Conservation (phyloP, 352 stramenopile genomes). For the Globisporangium nagaii region DNA sequence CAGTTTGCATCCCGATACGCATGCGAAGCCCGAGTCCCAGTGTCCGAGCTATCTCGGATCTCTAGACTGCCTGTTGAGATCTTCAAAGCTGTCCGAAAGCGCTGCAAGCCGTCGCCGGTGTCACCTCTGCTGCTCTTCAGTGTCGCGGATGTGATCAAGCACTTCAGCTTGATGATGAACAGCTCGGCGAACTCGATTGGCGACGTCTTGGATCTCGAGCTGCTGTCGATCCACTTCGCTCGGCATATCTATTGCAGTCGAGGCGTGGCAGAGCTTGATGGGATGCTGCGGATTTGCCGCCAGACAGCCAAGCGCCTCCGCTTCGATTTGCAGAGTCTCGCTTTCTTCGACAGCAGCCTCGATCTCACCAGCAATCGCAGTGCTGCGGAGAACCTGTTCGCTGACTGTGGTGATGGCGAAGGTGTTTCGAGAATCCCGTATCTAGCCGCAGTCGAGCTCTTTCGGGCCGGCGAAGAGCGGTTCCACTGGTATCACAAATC, state of each 20-base stretch:
- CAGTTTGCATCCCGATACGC: constrained; percentile 24
- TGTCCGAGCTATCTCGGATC: constrained; percentile 16
- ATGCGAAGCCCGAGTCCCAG: constrained; percentile 10
- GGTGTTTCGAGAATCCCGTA: constrained; percentile 30
- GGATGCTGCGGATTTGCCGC: background rate
- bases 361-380: too few species aligned
- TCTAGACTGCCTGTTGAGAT: constrained; percentile 38
- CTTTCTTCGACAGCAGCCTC: constrained; percentile 16
- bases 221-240: constrained; percentile 31
- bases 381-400: constrained; percentile 25
- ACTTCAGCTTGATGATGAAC: constrained; percentile 47
- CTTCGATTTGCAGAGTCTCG: constrained; percentile 23
- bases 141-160: constrained; percentile 33
- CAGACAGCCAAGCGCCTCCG: constrained; percentile 29
- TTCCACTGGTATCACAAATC: constrained; percentile 63
- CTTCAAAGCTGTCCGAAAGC: constrained; percentile 18
- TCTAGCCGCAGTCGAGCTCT: constrained; percentile 26
- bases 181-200: constrained; percentile 14
- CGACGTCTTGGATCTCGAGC: constrained; percentile 34
- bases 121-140: constrained; percentile 40
- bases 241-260: constrained; percentile 20
- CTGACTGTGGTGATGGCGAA: constrained; percentile 36
- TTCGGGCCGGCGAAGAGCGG: constrained; percentile 43
- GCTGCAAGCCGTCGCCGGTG: constrained; percentile 20
- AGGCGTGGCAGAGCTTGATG: background rate